phyloP scores from a whole-genome alignment of 768 basidiomycete species.

The Phlebiopsis flavidoalba region DNA sequence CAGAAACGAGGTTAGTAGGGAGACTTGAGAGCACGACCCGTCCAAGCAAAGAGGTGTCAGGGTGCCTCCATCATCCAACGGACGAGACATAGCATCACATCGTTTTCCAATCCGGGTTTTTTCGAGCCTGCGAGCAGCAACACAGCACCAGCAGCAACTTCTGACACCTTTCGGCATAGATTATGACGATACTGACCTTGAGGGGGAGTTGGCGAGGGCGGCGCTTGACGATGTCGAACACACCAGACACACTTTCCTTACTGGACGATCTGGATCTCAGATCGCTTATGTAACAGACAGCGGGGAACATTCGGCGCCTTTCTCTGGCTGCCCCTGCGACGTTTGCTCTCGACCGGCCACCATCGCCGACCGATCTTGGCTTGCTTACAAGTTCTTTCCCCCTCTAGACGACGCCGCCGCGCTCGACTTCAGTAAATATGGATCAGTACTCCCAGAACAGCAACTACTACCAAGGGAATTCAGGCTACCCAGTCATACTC shows the following conservation, averaged over 20 bases:
- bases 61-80: conserved; percentile 23
- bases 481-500: conserved; percentile 17
- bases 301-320: conserved; percentile 2
- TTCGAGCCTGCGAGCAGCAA: background rate
- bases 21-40: background rate
- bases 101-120: conserved; percentile 10
- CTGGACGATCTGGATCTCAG: conserved; percentile 6
- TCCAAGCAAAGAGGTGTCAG: conserved; percentile 7
- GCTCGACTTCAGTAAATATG: conserved; percentile 11
- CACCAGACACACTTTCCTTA: conserved; percentile 1
- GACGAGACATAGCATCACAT: conserved; percentile 27
- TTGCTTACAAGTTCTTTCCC: background rate
- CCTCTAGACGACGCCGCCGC: background rate
- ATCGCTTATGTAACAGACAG: conserved; percentile 11
- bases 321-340: background rate
- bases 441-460: conserved; percentile 28
- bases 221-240: conserved; percentile 12
- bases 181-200: conserved; percentile 34
- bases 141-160: background rate
- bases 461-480: conserved; percentile 46
- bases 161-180: background rate
- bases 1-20: background rate
- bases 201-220: conserved; percentile 26
- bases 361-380: background rate
- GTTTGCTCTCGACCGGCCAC: conserved; percentile 7